These are phyloP conservation scores for Trametes polyzona DNA, from an alignment of 1,284 basidiomycete genomes.

Conservation along the genomic window DNA sequence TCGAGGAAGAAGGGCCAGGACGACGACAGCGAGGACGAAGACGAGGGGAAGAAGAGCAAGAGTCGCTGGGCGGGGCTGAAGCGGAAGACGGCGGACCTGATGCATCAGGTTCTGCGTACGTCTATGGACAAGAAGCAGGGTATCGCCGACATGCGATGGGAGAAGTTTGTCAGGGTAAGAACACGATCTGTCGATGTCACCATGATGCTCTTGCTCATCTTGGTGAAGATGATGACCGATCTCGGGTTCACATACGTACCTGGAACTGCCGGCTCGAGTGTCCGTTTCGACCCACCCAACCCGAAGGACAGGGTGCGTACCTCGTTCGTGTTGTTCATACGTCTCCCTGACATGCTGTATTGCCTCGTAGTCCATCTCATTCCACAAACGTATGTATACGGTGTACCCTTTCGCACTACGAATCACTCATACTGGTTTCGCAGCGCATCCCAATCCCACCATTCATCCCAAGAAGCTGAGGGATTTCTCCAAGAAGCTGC, in stretches of 20 bases:
- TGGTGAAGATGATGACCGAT: conserved; percentile 67
- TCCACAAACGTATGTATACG: conserved; percentile 70
- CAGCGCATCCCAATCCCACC: conserved; percentile 75
- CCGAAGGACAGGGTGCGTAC: conserved; percentile 54
- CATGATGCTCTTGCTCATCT: background rate
- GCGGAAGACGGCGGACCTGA: conserved; percentile 59
- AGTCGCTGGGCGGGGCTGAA: conserved; percentile 60
- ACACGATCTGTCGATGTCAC: background rate
- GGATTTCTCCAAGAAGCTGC: conserved; percentile 60
- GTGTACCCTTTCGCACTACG: too few relatives aligned
- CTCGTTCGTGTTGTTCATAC: conserved; percentile 2
- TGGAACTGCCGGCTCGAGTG: conserved; percentile 79
- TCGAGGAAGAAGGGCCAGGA: conserved; percentile 40
- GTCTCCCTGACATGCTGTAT: background rate
- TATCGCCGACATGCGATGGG: conserved; percentile 71
- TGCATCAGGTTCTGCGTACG: conserved; percentile 68
- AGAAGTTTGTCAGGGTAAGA: conserved; percentile 59
- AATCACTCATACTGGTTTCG: conserved; percentile 1
- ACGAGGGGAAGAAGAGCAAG: conserved; percentile 30
- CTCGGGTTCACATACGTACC: conserved; percentile 77
- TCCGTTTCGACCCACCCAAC: conserved; percentile 76
- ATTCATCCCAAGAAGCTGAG: conserved; percentile 55
- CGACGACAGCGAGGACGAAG: conserved; percentile 38
- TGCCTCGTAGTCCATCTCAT: conserved; percentile 61
- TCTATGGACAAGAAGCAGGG: conserved; percentile 60